These are phyloP conservation scores for Diplotaxis tenuifolia DNA, from an alignment of 345 rosid genomes.

Conservation along the genomic window DNA sequence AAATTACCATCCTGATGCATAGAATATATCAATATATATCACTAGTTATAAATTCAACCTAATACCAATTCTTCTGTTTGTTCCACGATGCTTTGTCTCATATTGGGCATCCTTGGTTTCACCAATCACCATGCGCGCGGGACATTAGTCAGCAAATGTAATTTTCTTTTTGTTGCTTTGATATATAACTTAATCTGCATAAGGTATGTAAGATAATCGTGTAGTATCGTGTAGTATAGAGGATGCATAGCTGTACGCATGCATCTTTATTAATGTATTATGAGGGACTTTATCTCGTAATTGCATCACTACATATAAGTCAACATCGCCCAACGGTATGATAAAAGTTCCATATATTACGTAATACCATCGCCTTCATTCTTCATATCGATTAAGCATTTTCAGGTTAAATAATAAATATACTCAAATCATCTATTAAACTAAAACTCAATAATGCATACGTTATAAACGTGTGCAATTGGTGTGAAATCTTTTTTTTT, in stretches of 20 bases:
- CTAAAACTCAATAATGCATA: not conserved
- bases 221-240: not conserved
- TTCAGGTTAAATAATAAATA: not conserved
- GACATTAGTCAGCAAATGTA: not conserved
- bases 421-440: not conserved
- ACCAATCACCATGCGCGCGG: not conserved
- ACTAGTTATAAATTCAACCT: not conserved
- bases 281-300: not conserved
- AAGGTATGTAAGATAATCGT: not conserved
- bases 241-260: slow-evolving; percentile 4
- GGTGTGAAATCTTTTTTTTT: too few relatives aligned
- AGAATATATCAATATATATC: not conserved
- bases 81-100: slow-evolving; percentile 6
- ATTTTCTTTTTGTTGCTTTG: not conserved
- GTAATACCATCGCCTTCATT: not conserved
- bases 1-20: not conserved
- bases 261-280: slow-evolving; percentile 13
- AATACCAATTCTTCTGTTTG: not conserved
- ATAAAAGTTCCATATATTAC: not conserved
- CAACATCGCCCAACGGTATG: slow-evolving; percentile 5
- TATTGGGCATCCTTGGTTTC: slow-evolving; percentile 7
- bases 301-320: not conserved
- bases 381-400: not conserved
- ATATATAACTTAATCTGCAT: not conserved
- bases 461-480: not conserved